These are phyloP conservation scores for Apiosordaria backusii DNA, from an alignment of 495 filamentous ascomycete species.

Conservation along the genomic window DNA sequence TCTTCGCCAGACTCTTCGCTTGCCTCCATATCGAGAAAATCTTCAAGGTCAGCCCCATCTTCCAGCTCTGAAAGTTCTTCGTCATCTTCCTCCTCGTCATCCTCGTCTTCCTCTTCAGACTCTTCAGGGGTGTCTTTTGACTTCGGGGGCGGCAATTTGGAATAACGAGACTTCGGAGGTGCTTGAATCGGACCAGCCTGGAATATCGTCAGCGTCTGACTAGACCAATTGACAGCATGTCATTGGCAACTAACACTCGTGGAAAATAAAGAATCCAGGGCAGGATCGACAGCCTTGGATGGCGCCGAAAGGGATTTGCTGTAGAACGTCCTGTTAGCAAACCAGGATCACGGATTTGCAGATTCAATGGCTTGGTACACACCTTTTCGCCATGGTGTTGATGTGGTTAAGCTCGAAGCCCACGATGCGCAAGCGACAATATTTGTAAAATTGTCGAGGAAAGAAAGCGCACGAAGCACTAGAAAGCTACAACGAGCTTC, in stretches of 20 bases:
- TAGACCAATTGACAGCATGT: neutral
- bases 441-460: neutral
- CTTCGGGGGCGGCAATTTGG: constrained; percentile 35
- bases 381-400: constrained; percentile 30
- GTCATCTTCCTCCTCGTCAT: constrained; percentile 28
- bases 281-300: constrained; percentile 63
- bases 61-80: constrained; percentile 31
- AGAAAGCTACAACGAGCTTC: neutral
- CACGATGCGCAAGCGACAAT: neutral
- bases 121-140: constrained; percentile 15
- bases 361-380: neutral
- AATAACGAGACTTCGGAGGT: constrained; percentile 50
- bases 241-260: constrained; percentile 71
- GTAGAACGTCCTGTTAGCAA: constrained; percentile 4
- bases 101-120: constrained; percentile 11
- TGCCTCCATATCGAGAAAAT: constrained; percentile 26
- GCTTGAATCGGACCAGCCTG: constrained; percentile 68
- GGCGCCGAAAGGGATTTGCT: constrained; percentile 37
- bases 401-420: neutral
- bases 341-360: neutral
- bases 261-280: constrained; percentile 74
- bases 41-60: constrained; percentile 29
- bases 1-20: constrained; percentile 13
- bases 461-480: neutral
- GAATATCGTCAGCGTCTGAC: constrained; percentile 19